These are phyloP conservation scores for Panus rudis DNA, from an alignment of 768 basidiomycete species.

Conservation along the genomic window DNA sequence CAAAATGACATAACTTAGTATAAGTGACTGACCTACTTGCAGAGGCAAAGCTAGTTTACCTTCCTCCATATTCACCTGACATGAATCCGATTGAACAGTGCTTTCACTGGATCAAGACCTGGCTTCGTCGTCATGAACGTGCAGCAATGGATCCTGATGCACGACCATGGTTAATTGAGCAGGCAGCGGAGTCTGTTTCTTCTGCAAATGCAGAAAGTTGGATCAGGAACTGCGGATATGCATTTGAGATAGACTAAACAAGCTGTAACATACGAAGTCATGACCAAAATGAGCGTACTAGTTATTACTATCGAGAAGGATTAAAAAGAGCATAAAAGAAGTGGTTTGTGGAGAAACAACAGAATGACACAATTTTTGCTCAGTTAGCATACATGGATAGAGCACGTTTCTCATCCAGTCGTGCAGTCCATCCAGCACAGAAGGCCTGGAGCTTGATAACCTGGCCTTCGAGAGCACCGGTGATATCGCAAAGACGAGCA, in stretches of 20 bases:
- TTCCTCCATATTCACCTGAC: slow-evolving; percentile 30
- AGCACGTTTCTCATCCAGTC: background rate
- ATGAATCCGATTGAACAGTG: slow-evolving; percentile 31
- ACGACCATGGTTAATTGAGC: slow-evolving; percentile 11
- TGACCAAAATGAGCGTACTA: background rate
- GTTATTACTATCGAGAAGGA: background rate
- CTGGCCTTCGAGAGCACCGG: background rate
- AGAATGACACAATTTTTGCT: background rate
- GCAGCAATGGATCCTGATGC: slow-evolving; percentile 2
- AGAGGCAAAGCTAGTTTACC: slow-evolving; percentile 15
- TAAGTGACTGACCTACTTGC: background rate
- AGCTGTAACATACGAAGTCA: background rate
- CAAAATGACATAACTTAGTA: slow-evolving; percentile 2
- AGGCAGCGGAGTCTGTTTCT: slow-evolving; percentile 1
- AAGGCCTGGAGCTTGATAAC: background rate
- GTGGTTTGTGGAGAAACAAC: background rate
- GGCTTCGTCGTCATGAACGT: slow-evolving; percentile 20
- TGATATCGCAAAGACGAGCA: background rate
- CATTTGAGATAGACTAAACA: background rate
- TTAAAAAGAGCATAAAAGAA: background rate
- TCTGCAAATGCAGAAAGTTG: slow-evolving; percentile 3
- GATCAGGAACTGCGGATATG: background rate
- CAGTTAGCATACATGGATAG: background rate
- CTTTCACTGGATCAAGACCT: slow-evolving; percentile 26
- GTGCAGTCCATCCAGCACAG: background rate